Conservation (phyloP, 345 rosid species). For the Iberis pinnata region DNA sequence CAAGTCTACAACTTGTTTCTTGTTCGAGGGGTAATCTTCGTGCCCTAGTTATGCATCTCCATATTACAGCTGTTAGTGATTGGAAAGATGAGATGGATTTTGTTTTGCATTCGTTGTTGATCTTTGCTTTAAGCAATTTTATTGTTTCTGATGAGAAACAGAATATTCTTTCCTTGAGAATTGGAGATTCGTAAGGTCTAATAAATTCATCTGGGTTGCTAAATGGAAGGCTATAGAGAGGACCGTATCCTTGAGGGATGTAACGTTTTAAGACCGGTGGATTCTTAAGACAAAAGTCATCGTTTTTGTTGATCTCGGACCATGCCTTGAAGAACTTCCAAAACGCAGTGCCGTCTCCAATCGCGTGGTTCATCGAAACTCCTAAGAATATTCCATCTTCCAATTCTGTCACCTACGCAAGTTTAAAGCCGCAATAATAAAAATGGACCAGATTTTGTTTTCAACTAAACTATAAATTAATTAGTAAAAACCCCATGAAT, state of each 20-base stretch:
- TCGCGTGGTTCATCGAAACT: conserved; percentile 48
- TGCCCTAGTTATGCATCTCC: conserved; percentile 52
- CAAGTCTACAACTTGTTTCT: conserved; percentile 48
- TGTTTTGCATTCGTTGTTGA: conserved; percentile 41
- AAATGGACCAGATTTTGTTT: no score
- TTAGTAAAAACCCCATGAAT: no score
- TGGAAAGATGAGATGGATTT: conserved; percentile 65
- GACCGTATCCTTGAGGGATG: conserved; percentile 48
- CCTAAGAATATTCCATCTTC: conserved; percentile 67
- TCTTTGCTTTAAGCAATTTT: conserved; percentile 41
- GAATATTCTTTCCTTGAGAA: conserved; percentile 50
- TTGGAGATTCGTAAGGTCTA: conserved; percentile 36
- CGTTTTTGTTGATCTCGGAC: conserved; percentile 37
- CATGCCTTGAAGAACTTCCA: conserved; percentile 63
- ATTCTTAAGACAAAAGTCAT: conserved; percentile 29
- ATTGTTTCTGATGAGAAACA: conserved; percentile 53
- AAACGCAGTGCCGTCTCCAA: conserved; percentile 62
- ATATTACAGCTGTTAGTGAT: conserved; percentile 50
- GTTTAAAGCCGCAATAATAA: no score
- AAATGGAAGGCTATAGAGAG: conserved; percentile 44
- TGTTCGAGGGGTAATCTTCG: conserved; percentile 33
- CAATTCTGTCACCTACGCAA: conserved; percentile 53
- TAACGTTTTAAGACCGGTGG: conserved; percentile 45
- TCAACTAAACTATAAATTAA: no score
- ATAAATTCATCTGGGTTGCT: conserved; percentile 42